Conservation (phyloP, 345 rosid species). For the Lepidium aucheri region DNA sequence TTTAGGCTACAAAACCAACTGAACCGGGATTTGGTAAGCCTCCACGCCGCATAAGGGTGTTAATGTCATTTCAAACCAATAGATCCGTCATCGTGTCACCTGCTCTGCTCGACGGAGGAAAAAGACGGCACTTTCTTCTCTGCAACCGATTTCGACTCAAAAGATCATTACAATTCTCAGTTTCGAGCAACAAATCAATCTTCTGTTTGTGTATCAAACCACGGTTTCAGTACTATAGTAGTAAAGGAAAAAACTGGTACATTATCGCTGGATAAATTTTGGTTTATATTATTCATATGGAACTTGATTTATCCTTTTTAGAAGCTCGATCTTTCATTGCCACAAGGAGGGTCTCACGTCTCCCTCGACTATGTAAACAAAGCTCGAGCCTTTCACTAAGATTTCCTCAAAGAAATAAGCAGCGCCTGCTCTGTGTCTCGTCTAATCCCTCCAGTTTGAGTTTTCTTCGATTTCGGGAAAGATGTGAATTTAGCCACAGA, state of each 20-base stretch:
- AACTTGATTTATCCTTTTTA: slow-evolving; percentile 34
- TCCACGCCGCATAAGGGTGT: background rate
- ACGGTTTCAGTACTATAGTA: background rate
- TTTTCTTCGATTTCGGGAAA: background rate
- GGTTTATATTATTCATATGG: slow-evolving; percentile 5
- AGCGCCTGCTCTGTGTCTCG: background rate
- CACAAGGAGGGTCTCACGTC: slow-evolving; percentile 13
- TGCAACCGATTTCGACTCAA: background rate
- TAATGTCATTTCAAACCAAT: background rate
- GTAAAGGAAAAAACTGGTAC: background rate
- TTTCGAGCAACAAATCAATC: background rate
- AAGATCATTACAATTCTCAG: background rate
- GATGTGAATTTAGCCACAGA: slow-evolving; percentile 1
- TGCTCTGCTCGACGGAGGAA: background rate
- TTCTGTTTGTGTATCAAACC: background rate
- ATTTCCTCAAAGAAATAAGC: background rate
- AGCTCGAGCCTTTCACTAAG: slow-evolving; percentile 8
- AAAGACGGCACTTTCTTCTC: background rate
- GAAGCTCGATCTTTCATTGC: slow-evolving; percentile 22
- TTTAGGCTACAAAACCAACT: background rate
- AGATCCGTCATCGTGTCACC: background rate
- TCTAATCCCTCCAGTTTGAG: slow-evolving; percentile 7
- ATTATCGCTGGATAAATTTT: background rate
- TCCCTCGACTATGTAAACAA: slow-evolving; percentile 10
- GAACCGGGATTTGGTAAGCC: background rate